Percentiles rank a stretch among this genome's conserved stretches.
These are phyloP conservation scores for Neoboletus subvelutipes DNA, from an alignment of 768 basidiomycete genomes.

Conservation along the genomic window DNA sequence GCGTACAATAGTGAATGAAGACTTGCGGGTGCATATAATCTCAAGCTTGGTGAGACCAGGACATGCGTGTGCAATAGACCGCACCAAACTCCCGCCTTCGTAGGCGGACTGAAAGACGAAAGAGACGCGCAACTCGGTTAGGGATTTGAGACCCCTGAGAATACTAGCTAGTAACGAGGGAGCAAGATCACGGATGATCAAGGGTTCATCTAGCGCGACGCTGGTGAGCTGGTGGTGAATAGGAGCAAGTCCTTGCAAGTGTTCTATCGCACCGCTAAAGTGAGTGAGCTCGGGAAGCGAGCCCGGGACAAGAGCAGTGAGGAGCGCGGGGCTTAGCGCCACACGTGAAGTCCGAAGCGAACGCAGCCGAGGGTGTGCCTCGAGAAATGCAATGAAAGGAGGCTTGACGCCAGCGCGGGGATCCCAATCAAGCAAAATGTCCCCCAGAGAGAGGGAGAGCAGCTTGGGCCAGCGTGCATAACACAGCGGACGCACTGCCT, in stretches of 20 bases:
- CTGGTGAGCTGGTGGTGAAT: slow-evolving; percentile 50
- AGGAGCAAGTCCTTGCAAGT: slow-evolving; percentile 58
- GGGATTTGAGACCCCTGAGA: slow-evolving; percentile 53
- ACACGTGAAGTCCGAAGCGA: slow-evolving; percentile 52
- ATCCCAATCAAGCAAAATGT: slow-evolving; percentile 60
- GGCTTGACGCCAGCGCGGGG: slow-evolving; percentile 44
- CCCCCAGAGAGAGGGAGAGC: slow-evolving; percentile 59
- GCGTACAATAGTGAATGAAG: slow-evolving; percentile 70
- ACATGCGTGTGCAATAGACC: slow-evolving; percentile 64
- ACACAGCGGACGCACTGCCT: slow-evolving; percentile 51
- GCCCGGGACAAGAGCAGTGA: slow-evolving; percentile 46
- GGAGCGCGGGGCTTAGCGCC: slow-evolving; percentile 52
- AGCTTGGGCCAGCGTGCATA: slow-evolving; percentile 68
- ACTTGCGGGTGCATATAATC: slow-evolving; percentile 63
- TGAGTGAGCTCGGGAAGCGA: slow-evolving; percentile 51
- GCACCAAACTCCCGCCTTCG: slow-evolving; percentile 68
- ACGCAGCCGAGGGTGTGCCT: slow-evolving; percentile 56
- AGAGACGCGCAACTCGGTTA: slow-evolving; percentile 59
- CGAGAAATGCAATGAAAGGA: slow-evolving; percentile 67
- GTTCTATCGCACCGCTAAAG: slow-evolving; percentile 67
- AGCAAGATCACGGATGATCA: slow-evolving; percentile 66
- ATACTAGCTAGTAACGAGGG: slow-evolving; percentile 58
- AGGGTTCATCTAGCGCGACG: slow-evolving; percentile 62
- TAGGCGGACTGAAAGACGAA: slow-evolving; percentile 74
- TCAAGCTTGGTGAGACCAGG: slow-evolving; percentile 64